Percentiles rank a stretch among this genome's conserved stretches.
Evolutionary conservation across 495 filamentous ascomycete genomes (phyloP).

Genomic region (Hypoxylon intermedium): DNA sequence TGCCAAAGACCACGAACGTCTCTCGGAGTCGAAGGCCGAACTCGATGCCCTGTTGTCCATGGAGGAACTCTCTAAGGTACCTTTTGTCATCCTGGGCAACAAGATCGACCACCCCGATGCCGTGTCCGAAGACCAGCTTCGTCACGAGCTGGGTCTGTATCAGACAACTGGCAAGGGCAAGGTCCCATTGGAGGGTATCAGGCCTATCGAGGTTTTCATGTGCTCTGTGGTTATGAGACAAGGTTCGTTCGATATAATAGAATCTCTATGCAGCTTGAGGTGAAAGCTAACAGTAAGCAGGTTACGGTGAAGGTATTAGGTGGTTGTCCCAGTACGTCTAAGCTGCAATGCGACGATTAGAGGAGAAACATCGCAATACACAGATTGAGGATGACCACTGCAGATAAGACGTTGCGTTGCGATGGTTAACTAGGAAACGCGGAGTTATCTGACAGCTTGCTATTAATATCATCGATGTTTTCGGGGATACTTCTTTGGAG

Average conservation of each 20-base stretch:
- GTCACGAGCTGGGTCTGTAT: slow-evolving; percentile 87
- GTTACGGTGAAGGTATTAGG: slow-evolving; percentile 79
- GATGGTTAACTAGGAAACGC: slow-evolving; percentile 29
- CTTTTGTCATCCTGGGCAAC: slow-evolving; percentile 94
- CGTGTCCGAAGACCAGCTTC: slow-evolving; percentile 90
- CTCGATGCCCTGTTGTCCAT: slow-evolving; percentile 92
- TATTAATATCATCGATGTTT: slow-evolving; percentile 43
- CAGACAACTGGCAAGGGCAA: slow-evolving; percentile 99
- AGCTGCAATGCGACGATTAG: slow-evolving; percentile 8
- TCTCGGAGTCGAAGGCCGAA: slow-evolving; percentile 93
- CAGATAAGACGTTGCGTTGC: slow-evolving; percentile 13
- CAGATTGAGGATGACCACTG: slow-evolving; percentile 13
- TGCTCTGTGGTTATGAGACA: slow-evolving; percentile 98
- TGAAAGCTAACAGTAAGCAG: slow-evolving; percentile 30
- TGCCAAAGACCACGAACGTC: slow-evolving; percentile 93
- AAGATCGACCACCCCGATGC: slow-evolving; percentile 99
- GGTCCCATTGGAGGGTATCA: slow-evolving; percentile 90
- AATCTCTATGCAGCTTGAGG: slow-evolving; percentile 1
- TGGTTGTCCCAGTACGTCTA: slow-evolving; percentile 84
- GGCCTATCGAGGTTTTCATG: slow-evolving; percentile 98
- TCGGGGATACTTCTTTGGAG: slow-evolving; percentile 44
- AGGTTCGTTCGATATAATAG: slow-evolving; percentile 60
- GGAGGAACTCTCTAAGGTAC: slow-evolving; percentile 92
- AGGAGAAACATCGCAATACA: slow-evolving; percentile 6
- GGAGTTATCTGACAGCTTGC: slow-evolving; percentile 40